Base-by-base conservation (phyloP, 371 early-diverging fungal genomes). In the Apophysomyces elegans region DNA sequence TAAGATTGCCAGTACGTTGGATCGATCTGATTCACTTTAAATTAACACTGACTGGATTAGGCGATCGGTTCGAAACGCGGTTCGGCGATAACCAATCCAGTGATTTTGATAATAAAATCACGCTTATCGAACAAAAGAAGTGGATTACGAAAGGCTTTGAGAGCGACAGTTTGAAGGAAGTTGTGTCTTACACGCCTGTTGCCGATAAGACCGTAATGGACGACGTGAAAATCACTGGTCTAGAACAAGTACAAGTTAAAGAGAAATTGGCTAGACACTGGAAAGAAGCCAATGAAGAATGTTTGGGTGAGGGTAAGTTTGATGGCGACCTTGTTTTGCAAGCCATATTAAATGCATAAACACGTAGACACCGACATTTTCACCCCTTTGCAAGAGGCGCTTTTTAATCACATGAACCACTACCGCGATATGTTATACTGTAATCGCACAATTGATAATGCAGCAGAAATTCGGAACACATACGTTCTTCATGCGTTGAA, bases 401-500 rank as follows among this genome's bases (percentile, higher is more conserved):
- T 97, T 5, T 86, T 95, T 56, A 75, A 77, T 16, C 80, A 87
- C 63, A 68, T 96, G 58, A 88, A 85, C 60, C 77, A 85, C 44
- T 96, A 96, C 68, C 76, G 77, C 32, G 97, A 97, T 73, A 72
- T 96, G 4, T 75, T 92, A 12, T 94, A 79, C 64, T 80, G 91
- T 39, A 87, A 88, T 61, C 82, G 92, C 41, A 78, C 77, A 1
- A 73, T 85, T 58, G 70, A 83, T 11, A 90, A 88, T 61, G 84
- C 89, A 6, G 77, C 80, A 45, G 90, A 90, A 64, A 77, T 96
- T 6, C 86, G 92, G 54, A 86, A 86, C 9, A 64, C 86, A 1
- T 94, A 95, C 68, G 79, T 80, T 14, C 79, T 97, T 37, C 99
- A 98, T 69, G 91, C 90, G 1, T 68, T 96, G 66, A 97, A 97